These are phyloP conservation scores for Fraxinus platypoda DNA, from an alignment of 305 asterid species.

Conservation along the genomic window DNA sequence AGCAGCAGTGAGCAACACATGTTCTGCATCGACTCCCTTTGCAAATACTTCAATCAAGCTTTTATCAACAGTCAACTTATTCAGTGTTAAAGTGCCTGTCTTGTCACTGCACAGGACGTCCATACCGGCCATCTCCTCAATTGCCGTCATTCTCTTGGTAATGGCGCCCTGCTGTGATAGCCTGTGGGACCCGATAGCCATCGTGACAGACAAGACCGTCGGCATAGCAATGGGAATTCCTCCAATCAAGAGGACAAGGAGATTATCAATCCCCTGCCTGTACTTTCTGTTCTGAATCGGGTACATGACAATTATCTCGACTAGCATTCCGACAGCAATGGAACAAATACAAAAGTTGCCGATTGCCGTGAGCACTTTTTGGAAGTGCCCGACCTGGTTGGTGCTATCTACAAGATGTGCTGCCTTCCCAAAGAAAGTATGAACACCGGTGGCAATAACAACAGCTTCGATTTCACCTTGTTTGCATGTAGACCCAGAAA, in stretches of 20 bases:
- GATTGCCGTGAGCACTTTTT: slow-evolving; percentile 53
- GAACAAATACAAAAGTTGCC: slow-evolving; percentile 69
- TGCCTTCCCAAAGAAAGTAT: slow-evolving; percentile 65
- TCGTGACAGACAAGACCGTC: slow-evolving; percentile 49
- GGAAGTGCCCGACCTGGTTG: slow-evolving; percentile 60
- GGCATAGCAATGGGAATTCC: slow-evolving; percentile 69
- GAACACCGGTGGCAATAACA: slow-evolving; percentile 60
- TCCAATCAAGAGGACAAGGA: slow-evolving; percentile 55
- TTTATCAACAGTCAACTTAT: slow-evolving; percentile 50
- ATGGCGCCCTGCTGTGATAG: slow-evolving; percentile 54
- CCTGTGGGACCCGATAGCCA: slow-evolving; percentile 69
- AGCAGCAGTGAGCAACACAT: slow-evolving; percentile 52
- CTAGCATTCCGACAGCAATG: slow-evolving; percentile 51
- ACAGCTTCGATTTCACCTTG: slow-evolving; percentile 62
- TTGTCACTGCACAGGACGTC: slow-evolving; percentile 59
- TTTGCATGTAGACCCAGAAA: slow-evolving; percentile 61
- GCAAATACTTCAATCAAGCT: slow-evolving; percentile 49
- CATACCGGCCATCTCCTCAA: slow-evolving; percentile 64
- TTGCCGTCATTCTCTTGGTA: slow-evolving; percentile 61
- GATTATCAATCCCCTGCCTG: slow-evolving; percentile 53
- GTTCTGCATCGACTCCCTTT: slow-evolving; percentile 44
- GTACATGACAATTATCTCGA: slow-evolving; percentile 61
- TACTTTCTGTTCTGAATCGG: slow-evolving; percentile 51
- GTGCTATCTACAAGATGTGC: slow-evolving; percentile 65
- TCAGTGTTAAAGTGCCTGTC: slow-evolving; percentile 55